Conservation (phyloP, 2,329 filamentous ascomycete genomes). For the Waltergamsia citrina region DNA sequence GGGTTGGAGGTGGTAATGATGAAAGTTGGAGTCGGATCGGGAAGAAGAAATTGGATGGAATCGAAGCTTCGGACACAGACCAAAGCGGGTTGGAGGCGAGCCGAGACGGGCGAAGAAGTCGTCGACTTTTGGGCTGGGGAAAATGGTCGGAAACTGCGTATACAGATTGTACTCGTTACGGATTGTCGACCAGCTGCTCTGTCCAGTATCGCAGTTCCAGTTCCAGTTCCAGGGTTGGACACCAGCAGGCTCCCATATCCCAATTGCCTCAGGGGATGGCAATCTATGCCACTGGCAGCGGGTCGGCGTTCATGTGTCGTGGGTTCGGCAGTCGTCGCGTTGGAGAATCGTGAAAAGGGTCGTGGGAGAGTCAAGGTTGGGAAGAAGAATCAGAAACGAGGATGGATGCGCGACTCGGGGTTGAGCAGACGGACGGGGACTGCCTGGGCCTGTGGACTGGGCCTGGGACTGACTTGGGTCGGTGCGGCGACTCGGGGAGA, state of each 20-base stretch:
- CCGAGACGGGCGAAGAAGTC: background rate
- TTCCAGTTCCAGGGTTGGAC: constrained; percentile 20
- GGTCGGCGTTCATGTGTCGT: constrained; percentile 12
- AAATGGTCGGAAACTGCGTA: background rate
- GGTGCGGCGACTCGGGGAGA: too few relatives aligned
- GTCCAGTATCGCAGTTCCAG: constrained; percentile 14
- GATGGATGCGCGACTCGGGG: background rate
- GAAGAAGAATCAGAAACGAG: background rate
- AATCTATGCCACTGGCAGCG: constrained; percentile 23
- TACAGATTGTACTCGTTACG: constrained; percentile 2
- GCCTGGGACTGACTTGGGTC: too few relatives aligned
- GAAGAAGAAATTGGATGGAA: background rate
- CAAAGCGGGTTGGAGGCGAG: background rate
- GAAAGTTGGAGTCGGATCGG: background rate
- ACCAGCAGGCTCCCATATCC: constrained; percentile 17
- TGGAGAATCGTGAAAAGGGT: constrained; percentile 1
- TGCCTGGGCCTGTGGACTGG: too few relatives aligned
- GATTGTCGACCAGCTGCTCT: constrained; percentile 6
- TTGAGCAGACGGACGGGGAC: too few relatives aligned
- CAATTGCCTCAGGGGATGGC: constrained; percentile 25
- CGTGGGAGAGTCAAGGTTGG: background rate
- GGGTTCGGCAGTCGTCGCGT: constrained; percentile 6
- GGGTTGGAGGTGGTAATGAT: background rate
- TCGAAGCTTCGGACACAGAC: background rate
- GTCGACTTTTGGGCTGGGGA: background rate